These are phyloP conservation scores for Aspergillus oerlinghausenensis DNA, from an alignment of 2,329 filamentous ascomycete species.

Conservation along the genomic window DNA sequence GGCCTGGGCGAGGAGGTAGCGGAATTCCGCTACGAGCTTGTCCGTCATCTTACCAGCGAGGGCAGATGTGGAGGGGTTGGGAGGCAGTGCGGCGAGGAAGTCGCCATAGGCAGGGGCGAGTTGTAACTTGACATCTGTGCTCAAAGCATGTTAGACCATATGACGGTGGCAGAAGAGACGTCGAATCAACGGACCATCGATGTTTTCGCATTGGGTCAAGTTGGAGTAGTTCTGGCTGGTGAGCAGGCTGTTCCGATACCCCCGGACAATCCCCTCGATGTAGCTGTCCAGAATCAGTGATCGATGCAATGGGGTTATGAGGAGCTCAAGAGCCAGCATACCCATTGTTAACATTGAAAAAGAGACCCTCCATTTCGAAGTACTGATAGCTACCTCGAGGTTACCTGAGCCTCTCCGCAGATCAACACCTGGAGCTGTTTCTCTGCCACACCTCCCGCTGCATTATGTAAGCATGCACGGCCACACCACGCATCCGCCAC, in stretches of 20 bases:
- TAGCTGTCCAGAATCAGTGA: slow-evolving; percentile 57
- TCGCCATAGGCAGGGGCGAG: slow-evolving; percentile 95
- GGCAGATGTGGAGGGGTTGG: slow-evolving; percentile 92
- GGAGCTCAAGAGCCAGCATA: slow-evolving; percentile 41
- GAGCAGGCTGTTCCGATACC: slow-evolving; percentile 90
- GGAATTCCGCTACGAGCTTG: slow-evolving; percentile 95
- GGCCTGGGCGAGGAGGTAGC: slow-evolving; percentile 91
- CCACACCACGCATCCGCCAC: slow-evolving; percentile 24
- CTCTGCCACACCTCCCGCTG: slow-evolving; percentile 4
- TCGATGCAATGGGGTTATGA: not conserved
- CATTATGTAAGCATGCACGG: slow-evolving; percentile 29
- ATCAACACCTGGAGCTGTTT: not conserved
- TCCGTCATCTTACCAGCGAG: slow-evolving; percentile 95
- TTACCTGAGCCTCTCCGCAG: slow-evolving; percentile 16
- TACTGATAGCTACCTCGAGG: slow-evolving; percentile 13
- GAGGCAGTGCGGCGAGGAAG: slow-evolving; percentile 87
- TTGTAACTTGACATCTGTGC: slow-evolving; percentile 89
- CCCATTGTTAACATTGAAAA: slow-evolving; percentile 94
- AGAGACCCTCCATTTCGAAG: slow-evolving; percentile 75
- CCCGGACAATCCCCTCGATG: slow-evolving; percentile 94
- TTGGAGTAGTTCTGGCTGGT: slow-evolving; percentile 90
- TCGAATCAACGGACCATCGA: slow-evolving; percentile 68
- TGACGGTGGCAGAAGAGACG: slow-evolving; percentile 3
- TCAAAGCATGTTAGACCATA: not conserved
- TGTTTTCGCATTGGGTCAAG: slow-evolving; percentile 93